Evolutionary conservation across 1,284 basidiomycete genomes (phyloP).

Genomic region (Austropuccinia psidii): DNA sequence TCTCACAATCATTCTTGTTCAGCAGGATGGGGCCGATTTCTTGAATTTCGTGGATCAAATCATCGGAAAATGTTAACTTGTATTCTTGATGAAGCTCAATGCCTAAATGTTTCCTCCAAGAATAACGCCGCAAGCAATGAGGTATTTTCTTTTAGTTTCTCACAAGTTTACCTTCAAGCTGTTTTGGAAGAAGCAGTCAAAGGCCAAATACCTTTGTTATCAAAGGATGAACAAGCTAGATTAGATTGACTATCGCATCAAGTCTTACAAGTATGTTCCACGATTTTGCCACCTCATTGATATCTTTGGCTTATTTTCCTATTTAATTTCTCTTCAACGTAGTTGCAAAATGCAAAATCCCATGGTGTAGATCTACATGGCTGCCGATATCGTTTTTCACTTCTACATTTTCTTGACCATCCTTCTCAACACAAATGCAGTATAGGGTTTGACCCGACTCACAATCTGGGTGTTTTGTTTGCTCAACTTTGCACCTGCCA

Average conservation of each 20-base stretch:
- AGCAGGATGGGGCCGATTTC: slow-evolving; percentile 16
- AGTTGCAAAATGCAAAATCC: slow-evolving; percentile 3
- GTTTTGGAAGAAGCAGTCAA: too few relatives aligned
- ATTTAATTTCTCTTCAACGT: background rate
- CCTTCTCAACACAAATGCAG: too few relatives aligned
- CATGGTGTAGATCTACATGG: slow-evolving; percentile 22
- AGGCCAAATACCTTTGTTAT: slow-evolving; percentile 13
- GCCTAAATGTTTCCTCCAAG: too few relatives aligned
- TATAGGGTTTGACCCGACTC: slow-evolving; percentile 2
- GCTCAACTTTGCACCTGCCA: slow-evolving; percentile 20
- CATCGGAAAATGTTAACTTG: too few relatives aligned
- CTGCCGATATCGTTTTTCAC: slow-evolving; percentile 27
- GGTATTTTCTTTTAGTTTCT: too few relatives aligned
- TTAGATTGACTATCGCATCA: background rate
- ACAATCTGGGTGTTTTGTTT: slow-evolving; percentile 10
- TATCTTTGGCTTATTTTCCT: background rate
- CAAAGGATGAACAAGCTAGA: background rate
- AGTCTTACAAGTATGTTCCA: slow-evolving; percentile 25
- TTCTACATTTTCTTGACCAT: background rate
- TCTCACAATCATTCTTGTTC: background rate
- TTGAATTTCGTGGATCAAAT: slow-evolving; percentile 19
- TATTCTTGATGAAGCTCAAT: too few relatives aligned
- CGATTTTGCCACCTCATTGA: background rate
- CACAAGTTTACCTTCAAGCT: too few relatives aligned
- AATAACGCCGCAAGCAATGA: too few relatives aligned